Percentiles rank a stretch among this genome's conserved stretches.
phyloP scores from a whole-genome alignment of 2,329 filamentous ascomycete genomes.

The Emmonsia crescens region DNA sequence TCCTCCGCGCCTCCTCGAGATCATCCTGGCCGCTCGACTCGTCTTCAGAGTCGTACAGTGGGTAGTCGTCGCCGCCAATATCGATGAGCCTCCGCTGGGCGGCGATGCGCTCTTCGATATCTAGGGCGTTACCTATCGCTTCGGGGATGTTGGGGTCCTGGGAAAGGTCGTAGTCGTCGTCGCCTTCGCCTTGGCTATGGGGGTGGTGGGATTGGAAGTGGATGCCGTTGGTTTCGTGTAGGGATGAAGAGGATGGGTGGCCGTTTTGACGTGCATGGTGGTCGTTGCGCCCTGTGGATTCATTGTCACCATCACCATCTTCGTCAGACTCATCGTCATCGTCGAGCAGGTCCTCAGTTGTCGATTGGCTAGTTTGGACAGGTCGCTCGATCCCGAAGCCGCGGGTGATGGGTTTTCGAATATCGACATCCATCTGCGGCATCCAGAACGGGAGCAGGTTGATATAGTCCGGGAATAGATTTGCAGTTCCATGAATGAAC shows the following conservation, averaged over 20 bases:
- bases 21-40: slow-evolving; percentile 66
- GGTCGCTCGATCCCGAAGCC: slow-evolving; percentile 83
- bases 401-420: slow-evolving; percentile 80
- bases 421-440: slow-evolving; percentile 96
- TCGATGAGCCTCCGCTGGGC: slow-evolving; percentile 43
- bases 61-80: slow-evolving; percentile 58
- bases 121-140: slow-evolving; percentile 42
- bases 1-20: slow-evolving; percentile 63
- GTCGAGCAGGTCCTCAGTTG: slow-evolving; percentile 65
- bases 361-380: slow-evolving; percentile 62
- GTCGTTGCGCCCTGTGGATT: slow-evolving; percentile 2
- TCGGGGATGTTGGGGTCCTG: slow-evolving; percentile 40
- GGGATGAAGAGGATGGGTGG: slow-evolving; percentile 7
- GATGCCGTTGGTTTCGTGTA: not conserved
- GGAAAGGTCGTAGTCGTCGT: slow-evolving; percentile 37
- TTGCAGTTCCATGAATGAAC: slow-evolving; percentile 91
- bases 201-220: slow-evolving; percentile 4
- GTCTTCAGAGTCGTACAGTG: slow-evolving; percentile 83
- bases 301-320: slow-evolving; percentile 39
- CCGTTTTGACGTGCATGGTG: slow-evolving; percentile 15
- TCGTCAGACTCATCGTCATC: slow-evolving; percentile 61
- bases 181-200: slow-evolving; percentile 1
- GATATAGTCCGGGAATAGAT: slow-evolving; percentile 76
- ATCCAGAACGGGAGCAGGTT: slow-evolving; percentile 92
- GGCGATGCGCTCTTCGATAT: slow-evolving; percentile 75